Conservation (phyloP, 78 protist species). For the Dictyostelium intermedium region DNA sequence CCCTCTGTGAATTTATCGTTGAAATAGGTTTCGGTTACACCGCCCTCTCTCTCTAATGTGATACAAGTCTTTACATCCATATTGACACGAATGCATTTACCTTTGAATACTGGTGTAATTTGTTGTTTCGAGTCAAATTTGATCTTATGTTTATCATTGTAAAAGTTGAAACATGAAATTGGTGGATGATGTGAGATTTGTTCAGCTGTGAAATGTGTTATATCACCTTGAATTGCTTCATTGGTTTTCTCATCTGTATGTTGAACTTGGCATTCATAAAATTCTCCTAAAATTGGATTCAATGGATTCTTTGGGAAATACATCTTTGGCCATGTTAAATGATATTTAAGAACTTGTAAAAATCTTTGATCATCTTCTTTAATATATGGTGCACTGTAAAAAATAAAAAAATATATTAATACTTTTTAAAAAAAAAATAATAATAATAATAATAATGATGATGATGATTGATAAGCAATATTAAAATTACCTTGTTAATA, state of each 20-base stretch:
- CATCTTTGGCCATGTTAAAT: slow-evolving; percentile 77
- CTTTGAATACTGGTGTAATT: slow-evolving; percentile 76
- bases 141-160: slow-evolving; percentile 50
- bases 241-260: slow-evolving; percentile 56
- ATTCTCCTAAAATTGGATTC: slow-evolving; percentile 70
- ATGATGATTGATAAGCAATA: not conserved
- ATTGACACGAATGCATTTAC: slow-evolving; percentile 54
- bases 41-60: slow-evolving; percentile 6
- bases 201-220: slow-evolving; percentile 32
- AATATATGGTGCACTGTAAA: slow-evolving; percentile 3
- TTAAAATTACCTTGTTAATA: slow-evolving; percentile 5
- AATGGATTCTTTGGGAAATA: slow-evolving; percentile 77
- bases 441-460: no score
- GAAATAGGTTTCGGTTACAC: slow-evolving; percentile 36
- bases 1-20: slow-evolving; percentile 69
- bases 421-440: not conserved
- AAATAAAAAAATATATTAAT: not conserved
- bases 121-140: slow-evolving; percentile 22
- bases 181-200: slow-evolving; percentile 79
- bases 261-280: slow-evolving; percentile 33
- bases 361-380: slow-evolving; percentile 59
- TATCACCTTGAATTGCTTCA: not conserved
- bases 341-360: slow-evolving; percentile 65
- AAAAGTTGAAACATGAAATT: slow-evolving; percentile 38
- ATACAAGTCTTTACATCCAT: slow-evolving; percentile 40